Conservation (phyloP, 345 rosid species). For the Eucalyptus regnans region DNA sequence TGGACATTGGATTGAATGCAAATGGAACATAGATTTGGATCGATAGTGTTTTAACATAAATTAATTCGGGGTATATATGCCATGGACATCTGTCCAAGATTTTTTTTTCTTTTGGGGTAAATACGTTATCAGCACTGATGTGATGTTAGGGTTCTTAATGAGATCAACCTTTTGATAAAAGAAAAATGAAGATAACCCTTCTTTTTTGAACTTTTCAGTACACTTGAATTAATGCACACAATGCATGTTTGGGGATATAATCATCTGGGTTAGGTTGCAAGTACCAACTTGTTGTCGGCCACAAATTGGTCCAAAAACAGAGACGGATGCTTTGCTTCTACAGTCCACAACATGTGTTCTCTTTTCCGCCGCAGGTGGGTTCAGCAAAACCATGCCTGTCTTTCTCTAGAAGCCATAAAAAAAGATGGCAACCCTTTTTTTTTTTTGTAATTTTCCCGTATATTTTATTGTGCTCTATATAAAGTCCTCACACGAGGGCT, state of each 20-base stretch:
- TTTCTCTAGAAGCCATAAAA: not conserved
- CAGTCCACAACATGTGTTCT: not conserved
- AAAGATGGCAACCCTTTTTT: not conserved
- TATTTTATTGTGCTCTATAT: not conserved
- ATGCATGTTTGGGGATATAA: not conserved
- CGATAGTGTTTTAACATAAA: rapidly evolving
- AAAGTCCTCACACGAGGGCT: not conserved
- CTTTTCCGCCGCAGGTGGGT: not conserved
- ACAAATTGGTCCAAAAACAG: not conserved
- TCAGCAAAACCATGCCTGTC: not conserved
- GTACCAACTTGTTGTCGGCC: not conserved
- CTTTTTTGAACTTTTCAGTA: not conserved
- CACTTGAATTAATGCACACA: not conserved
- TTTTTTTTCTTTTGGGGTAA: not conserved
- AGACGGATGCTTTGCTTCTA: not conserved
- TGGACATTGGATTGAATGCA: not conserved
- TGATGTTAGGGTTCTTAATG: not conserved
- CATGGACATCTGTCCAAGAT: not conserved
- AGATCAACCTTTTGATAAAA: not conserved
- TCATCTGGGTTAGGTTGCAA: not conserved
- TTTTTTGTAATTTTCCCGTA: not conserved
- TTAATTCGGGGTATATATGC: not conserved
- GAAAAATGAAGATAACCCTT: not conserved
- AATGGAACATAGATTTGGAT: not conserved
- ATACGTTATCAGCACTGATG: not conserved